Conservation (phyloP, 257 asterid species). For the Paulownia fortunei region DNA sequence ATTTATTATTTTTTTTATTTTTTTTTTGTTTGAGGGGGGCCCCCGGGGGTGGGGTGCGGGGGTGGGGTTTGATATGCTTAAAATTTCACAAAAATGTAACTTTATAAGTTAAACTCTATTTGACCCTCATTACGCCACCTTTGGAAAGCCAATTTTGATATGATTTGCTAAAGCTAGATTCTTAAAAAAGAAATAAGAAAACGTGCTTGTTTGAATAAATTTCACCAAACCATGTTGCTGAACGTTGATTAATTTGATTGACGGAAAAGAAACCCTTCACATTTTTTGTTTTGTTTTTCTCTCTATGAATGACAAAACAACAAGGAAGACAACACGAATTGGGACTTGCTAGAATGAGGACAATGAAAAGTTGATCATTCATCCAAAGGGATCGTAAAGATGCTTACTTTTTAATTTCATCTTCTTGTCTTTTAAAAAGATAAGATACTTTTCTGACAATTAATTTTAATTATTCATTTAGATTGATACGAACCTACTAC, state of each 20-base stretch:
- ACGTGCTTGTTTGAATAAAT: conserved; percentile 11
- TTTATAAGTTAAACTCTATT: too few species aligned
- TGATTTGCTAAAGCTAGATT: not conserved
- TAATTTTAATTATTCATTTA: not conserved
- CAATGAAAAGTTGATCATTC: conserved; percentile 9
- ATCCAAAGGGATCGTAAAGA: conserved; percentile 7
- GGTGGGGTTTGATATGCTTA: too few species aligned
- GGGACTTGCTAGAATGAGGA: conserved; percentile 14
- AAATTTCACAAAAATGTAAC: not conserved
- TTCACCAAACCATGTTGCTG: conserved; percentile 13
- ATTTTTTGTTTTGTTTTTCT: conserved; percentile 11
- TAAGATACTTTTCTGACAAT: not conserved
- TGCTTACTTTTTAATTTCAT: conserved; percentile 15
- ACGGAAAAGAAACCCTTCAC: conserved; percentile 15
- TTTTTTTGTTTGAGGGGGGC: not conserved
- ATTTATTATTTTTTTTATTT: too few species aligned
- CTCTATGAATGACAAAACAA: conserved; percentile 11
- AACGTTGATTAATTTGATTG: conserved; percentile 22
- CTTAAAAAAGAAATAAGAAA: not conserved
- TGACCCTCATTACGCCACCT: not conserved
- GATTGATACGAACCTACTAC: not conserved
- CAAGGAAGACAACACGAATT: not conserved
- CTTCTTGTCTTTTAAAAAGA: conserved; percentile 5
- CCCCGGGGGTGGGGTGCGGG: too few species aligned
- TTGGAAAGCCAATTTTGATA: not conserved